Evolutionary conservation across 1,284 basidiomycete species (phyloP).

Genomic region (Cerioporus squamosus): DNA sequence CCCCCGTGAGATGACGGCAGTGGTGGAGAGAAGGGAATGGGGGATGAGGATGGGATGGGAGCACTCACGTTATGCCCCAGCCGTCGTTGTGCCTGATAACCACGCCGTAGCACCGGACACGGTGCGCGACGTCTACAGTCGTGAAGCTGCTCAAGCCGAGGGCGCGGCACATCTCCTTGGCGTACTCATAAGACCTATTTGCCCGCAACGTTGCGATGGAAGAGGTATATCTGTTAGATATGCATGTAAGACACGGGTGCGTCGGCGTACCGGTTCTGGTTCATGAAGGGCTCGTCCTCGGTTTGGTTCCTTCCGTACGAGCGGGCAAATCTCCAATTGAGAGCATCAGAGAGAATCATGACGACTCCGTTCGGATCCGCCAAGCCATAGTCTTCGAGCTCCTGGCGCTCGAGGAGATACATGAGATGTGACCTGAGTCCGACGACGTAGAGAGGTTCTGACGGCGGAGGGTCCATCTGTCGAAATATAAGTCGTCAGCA

Average conservation of each 20-base stretch:
- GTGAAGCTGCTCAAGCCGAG: conserved; percentile 60
- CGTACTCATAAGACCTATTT: conserved; percentile 44
- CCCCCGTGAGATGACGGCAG: not conserved
- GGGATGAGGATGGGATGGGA: not conserved
- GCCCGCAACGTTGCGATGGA: not conserved
- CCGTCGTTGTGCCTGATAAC: conserved; percentile 71
- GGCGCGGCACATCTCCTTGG: conserved; percentile 47
- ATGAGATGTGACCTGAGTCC: conserved; percentile 57
- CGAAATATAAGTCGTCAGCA: not conserved
- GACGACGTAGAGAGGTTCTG: conserved; percentile 73
- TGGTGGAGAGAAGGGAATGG: not conserved
- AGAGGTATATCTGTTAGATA: conserved; percentile 5
- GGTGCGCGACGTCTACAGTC: conserved; percentile 77
- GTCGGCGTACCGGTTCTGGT: conserved; percentile 12
- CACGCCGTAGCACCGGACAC: conserved; percentile 72
- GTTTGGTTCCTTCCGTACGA: conserved; percentile 45
- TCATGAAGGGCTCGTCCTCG: conserved; percentile 23
- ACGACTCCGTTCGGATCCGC: conserved; percentile 54
- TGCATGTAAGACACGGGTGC: not conserved
- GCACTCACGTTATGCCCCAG: conserved; percentile 81
- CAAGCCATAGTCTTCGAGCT: conserved; percentile 72
- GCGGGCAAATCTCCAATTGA: conserved; percentile 50
- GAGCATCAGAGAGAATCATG: conserved; percentile 55
- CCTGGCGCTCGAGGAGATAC: conserved; percentile 68
- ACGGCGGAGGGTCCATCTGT: conserved; percentile 62